Conservation (phyloP, 768 basidiomycete species). For the Serendipita sp. region DNA sequence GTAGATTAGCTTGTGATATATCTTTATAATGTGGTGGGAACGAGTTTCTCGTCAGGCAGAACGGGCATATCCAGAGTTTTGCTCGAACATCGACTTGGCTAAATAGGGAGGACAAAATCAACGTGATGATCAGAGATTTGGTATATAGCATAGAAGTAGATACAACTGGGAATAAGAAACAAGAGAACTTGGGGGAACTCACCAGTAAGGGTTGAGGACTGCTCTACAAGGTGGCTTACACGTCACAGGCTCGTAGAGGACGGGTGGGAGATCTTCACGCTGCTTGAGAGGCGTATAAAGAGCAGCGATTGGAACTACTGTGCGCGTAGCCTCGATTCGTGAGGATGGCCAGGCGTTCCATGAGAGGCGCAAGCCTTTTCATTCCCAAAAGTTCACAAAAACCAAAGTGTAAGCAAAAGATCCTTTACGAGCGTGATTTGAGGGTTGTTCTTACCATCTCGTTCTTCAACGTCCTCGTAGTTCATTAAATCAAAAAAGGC, state of each 20-base stretch:
- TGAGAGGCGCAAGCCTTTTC: conserved; percentile 74
- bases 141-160: conserved; percentile 2
- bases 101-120: conserved; percentile 8
- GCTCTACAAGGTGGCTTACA: conserved; percentile 97
- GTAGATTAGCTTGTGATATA: conserved; percentile 91
- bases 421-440: background rate
- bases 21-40: conserved; percentile 99
- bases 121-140: conserved; percentile 2
- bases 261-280: conserved; percentile 85
- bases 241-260: conserved; percentile 94
- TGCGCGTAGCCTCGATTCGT: conserved; percentile 93
- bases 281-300: conserved; percentile 92
- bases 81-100: conserved; percentile 98
- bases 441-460: conserved; percentile 51
- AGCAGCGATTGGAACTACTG: conserved; percentile 96
- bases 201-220: conserved; percentile 97
- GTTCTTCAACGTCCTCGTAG: conserved; percentile 95
- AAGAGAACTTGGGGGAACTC: conserved; percentile 16
- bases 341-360: conserved; percentile 99
- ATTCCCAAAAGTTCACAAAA: background rate
- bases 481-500: conserved; percentile 24
- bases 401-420: background rate
- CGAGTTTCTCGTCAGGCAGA: conserved; percentile 90
- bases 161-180: background rate
- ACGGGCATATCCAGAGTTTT: conserved; percentile 99